These are phyloP conservation scores for Teunomyces pallodes DNA, from an alignment of 805 yeast genomes.

Conservation along the genomic window DNA sequence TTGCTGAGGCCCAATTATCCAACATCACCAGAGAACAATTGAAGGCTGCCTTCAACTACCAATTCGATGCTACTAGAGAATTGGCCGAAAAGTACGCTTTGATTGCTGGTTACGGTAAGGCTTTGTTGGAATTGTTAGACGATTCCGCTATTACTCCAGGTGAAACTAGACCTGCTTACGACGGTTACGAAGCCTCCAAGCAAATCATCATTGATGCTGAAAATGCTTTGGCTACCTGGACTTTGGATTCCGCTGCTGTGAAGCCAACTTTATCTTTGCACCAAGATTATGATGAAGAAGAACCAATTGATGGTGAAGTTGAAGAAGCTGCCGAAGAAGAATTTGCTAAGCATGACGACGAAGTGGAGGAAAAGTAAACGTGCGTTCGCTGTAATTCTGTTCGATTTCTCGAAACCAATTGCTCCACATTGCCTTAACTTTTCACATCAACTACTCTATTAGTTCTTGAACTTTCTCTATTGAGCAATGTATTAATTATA, in stretches of 20 bases:
- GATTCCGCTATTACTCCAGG: constrained; percentile 88
- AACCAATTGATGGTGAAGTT: constrained; percentile 45
- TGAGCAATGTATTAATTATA: constrained; percentile 2
- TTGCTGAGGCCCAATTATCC: constrained; percentile 88
- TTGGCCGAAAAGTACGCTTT: constrained; percentile 82
- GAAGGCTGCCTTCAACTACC: constrained; percentile 80
- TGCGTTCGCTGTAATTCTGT: background rate
- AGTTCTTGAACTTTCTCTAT: background rate
- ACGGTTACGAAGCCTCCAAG: constrained; percentile 85
- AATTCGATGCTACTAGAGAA: constrained; percentile 82
- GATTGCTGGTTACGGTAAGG: constrained; percentile 89
- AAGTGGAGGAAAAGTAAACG: constrained; percentile 5
- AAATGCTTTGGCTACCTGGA: constrained; percentile 80
- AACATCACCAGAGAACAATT: constrained; percentile 86
- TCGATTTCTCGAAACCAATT: background rate
- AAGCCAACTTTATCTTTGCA: constrained; percentile 76
- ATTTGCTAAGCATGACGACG: constrained; percentile 47
- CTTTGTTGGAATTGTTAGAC: constrained; percentile 75
- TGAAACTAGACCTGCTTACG: constrained; percentile 87
- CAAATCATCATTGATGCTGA: constrained; percentile 86
- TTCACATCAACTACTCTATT: too few species aligned
- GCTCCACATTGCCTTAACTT: background rate
- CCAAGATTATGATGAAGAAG: constrained; percentile 53
- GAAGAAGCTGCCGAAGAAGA: constrained; percentile 53
- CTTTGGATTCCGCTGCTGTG: constrained; percentile 77